Evolutionary conservation across 306 rosid genomes (phyloP), one percentile per base, ranked within the genome.

Genomic region (Cercis canadensis): DNA sequence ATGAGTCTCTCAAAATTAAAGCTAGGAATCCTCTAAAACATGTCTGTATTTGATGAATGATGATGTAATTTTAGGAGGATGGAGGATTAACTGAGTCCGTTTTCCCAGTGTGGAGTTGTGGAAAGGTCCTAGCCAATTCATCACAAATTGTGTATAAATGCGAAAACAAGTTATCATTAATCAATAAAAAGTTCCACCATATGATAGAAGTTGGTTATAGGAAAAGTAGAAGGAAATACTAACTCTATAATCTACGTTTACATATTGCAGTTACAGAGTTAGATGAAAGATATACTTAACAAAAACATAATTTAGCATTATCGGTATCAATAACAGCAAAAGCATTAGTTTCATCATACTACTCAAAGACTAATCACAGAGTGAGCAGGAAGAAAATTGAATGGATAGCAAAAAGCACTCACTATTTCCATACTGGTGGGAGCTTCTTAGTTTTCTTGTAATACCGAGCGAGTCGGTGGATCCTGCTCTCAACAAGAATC

Each of bases 361-460:
- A 57, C 18, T 7, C 18, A 19, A 33, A n/a, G 18, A 13, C 52
- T 8, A 46, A 46, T 4, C 13, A 2, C 9, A 4, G 29, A 24
- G 2, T 3, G 19, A 44, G 8, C 57, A 50, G 1, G 43, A 7
- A 67, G 33, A 9, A 36, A 59, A 19, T 15, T 45, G 44, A 32
- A 41, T 7, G 17, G 5, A 43, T 57, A 5, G 16, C 12, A 59
- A 37, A 11, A 19, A 24, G 29, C 34, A 78, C 96, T 89, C 62
- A 88, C 97, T 91, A 91, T 75, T 85, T 88, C 97, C 97, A 91
- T 5, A 88, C 92, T 13, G 97, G 92, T 39, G 97, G 92, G 18
- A 91, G 96, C 87, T 91, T 91, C 96, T 91, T 91, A 6, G 96
- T 91, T 84, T 88, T 92, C 85, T 92, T 92, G 83, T 88, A 88